Base-by-base conservation (phyloP, 768 basidiomycete species). In the Calvatia gigantea region DNA sequence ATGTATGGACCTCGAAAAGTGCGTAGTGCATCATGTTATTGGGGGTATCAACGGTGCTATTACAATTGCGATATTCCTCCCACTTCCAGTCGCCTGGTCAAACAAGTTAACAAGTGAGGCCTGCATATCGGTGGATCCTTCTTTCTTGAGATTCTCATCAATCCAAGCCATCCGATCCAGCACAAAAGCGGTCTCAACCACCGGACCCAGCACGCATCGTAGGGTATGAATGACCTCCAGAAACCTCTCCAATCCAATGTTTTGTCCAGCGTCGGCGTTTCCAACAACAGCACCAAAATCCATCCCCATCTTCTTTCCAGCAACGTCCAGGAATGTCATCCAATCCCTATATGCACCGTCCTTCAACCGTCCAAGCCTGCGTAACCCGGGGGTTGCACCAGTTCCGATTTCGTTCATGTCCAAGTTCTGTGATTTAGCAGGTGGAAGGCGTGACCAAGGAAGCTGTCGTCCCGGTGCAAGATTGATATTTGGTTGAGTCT, bases 51-150 rank as follows among this genome's bases (percentile, higher is more conserved):
- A 28, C 12, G 78, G 75, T 32, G 69, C 70, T 48, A 86, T 69
- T 31, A 84, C 80, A 47, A 89, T 71, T 6, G 81, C 87, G 53
- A 87, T 72, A 66, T 90, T 91, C 62, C 89, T 71, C 44, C 83
- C 87, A 65, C 89, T 91, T 41, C 86, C 88, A 2, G 78, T 79
- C 4, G 73, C 72, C 66, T 90, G 89, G 62, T 89, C 85, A 57
- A 91, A 91, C 38, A 91, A 64, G 65, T 87, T 89, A 2, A 89
- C 73, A 19, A 81, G 61, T 37, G 6, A 31, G 33, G 46, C 6
- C 37, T 19, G 42, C 29, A 45, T 14, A 39, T 29, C 51, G n/a
- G 27, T 41, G 27, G 19, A 37, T 23, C 39, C n/a, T 29, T 28
- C 7, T 8, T 7, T 25, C n/a, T 28, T 8, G 39, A 29, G 29